Evolutionary conservation across 2,329 filamentous ascomycete species (phyloP).

Genomic region (Neocucurbitaria cava): DNA sequence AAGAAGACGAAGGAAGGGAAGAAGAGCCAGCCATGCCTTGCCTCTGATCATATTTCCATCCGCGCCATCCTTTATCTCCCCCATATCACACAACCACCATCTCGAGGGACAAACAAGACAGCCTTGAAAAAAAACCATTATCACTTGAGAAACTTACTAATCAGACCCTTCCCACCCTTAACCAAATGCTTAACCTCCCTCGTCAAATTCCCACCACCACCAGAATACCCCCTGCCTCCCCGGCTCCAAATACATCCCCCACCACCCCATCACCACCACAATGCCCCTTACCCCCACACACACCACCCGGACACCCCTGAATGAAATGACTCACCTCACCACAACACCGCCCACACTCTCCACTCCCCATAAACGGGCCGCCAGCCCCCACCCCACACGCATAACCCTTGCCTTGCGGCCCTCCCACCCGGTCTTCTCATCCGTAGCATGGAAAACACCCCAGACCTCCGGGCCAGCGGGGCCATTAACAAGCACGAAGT

Average conservation of each 20-base stretch:
- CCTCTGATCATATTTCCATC: no score
- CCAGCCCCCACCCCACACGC: constrained; percentile 48
- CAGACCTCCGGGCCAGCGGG: constrained; percentile 49
- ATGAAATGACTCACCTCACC: constrained; percentile 41
- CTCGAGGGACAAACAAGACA: no score
- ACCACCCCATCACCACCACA: constrained; percentile 23
- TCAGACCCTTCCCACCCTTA: constrained; percentile 30
- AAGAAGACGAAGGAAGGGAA: not conserved
- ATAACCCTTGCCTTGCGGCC: constrained; percentile 54
- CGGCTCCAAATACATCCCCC: constrained; percentile 19
- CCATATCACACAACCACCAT: not conserved
- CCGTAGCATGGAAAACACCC: constrained; percentile 56
- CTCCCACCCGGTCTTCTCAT: constrained; percentile 54
- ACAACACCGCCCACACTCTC: constrained; percentile 47
- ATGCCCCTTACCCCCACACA: constrained; percentile 34
- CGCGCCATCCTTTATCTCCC: no score
- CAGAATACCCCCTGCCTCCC: constrained; percentile 15
- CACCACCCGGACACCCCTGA: constrained; percentile 36
- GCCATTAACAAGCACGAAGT: constrained; percentile 50
- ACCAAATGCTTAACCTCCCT: constrained; percentile 23
- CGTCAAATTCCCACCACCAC: constrained; percentile 4
- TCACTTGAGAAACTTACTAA: constrained; percentile 39
- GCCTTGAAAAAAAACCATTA: no score
- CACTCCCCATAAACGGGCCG: constrained; percentile 53
- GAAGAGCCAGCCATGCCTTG: not conserved